phyloP scores from a whole-genome alignment of 495 filamentous ascomycete species.

The Aspergillus mulundensis region DNA sequence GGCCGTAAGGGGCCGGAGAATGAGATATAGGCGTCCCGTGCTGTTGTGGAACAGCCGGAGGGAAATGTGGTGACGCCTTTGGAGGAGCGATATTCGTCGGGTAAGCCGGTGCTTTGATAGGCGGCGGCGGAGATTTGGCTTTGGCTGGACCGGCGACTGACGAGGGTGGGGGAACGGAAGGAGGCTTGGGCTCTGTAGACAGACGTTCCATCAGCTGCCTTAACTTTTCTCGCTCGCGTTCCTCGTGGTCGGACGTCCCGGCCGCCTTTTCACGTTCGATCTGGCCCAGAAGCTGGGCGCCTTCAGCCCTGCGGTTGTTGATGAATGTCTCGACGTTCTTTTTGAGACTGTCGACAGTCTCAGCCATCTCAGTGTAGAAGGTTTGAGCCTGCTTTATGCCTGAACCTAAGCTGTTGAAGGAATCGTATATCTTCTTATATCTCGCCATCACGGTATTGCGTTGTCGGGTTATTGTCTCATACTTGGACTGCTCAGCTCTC shows the following conservation, averaged over 20 bases:
- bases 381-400: slow-evolving; percentile 80
- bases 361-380: slow-evolving; percentile 94
- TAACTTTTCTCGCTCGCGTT: slow-evolving; percentile 79
- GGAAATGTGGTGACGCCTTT: slow-evolving; percentile 47
- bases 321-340: slow-evolving; percentile 98
- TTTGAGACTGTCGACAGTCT: slow-evolving; percentile 89
- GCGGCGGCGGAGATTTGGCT: slow-evolving; percentile 42
- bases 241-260: slow-evolving; percentile 69
- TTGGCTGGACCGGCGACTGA: slow-evolving; percentile 36
- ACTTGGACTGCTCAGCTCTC: slow-evolving; percentile 87
- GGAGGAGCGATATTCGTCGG: slow-evolving; percentile 32
- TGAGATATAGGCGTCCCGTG: slow-evolving; percentile 34
- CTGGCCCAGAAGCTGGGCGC: slow-evolving; percentile 78
- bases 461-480: slow-evolving; percentile 82
- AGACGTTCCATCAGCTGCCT: slow-evolving; percentile 92
- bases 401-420: slow-evolving; percentile 84
- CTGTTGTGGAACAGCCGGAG: slow-evolving; percentile 30
- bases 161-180: slow-evolving; percentile 40
- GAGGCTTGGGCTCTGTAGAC: slow-evolving; percentile 63
- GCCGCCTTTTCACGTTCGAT: slow-evolving; percentile 77
- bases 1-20: slow-evolving; percentile 41
- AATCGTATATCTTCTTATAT: slow-evolving; percentile 89
- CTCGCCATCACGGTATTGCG: slow-evolving; percentile 74
- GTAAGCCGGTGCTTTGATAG: slow-evolving; percentile 38
- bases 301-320: slow-evolving; percentile 87